Conservation (phyloP, 371 early-diverging fungal genomes). For the Batkoa obscura region DNA sequence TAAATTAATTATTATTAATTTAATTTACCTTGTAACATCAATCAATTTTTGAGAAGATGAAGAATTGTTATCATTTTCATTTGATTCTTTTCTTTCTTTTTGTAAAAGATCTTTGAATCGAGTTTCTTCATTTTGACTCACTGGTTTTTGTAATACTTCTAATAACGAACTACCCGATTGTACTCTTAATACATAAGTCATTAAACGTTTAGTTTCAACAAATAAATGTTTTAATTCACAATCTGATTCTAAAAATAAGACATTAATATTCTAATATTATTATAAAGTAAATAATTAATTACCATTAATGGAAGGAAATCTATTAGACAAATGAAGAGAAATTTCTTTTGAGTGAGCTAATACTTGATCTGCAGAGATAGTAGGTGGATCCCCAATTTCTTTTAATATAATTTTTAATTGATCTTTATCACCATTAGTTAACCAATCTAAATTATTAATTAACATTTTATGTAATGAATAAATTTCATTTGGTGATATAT, state of each 20-base stretch:
- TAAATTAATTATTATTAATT: too few relatives aligned
- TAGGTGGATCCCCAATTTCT: constrained; percentile 63
- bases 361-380: constrained; percentile 24
- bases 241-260: constrained; percentile 34
- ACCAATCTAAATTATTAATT: constrained; percentile 42
- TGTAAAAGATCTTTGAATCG: constrained; percentile 18
- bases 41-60: too few relatives aligned
- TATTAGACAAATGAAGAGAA: constrained; percentile 41
- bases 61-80: too few relatives aligned
- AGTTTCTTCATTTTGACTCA: constrained; percentile 52
- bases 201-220: constrained; percentile 75
- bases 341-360: constrained; percentile 26
- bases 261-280: neutral
- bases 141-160: constrained; percentile 58
- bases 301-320: constrained; percentile 29
- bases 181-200: constrained; percentile 60
- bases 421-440: constrained; percentile 40
- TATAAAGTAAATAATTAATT: neutral
- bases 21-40: too few relatives aligned
- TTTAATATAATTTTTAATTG: constrained; percentile 55
- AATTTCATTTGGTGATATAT: constrained; percentile 75
- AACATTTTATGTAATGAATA: constrained; percentile 70
- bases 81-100: too few relatives aligned
- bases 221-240: constrained; percentile 47
- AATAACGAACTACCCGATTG: constrained; percentile 61